Conservation (phyloP, 768 basidiomycete species). For the Podaxis rugospora region DNA sequence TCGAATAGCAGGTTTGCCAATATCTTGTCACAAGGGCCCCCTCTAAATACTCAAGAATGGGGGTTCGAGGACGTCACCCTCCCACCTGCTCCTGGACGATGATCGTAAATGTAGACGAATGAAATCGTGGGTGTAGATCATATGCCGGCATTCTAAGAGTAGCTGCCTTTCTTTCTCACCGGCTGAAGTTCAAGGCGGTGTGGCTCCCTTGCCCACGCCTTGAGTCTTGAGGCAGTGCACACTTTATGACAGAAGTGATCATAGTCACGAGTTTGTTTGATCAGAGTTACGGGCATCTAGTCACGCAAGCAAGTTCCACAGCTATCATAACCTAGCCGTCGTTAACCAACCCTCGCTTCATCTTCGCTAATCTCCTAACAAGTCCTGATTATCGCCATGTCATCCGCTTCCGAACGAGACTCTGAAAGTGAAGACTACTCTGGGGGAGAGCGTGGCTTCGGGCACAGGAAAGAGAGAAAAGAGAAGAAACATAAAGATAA, state of each 20-base stretch:
- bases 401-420: not conserved
- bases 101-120: not conserved
- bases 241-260: not conserved
- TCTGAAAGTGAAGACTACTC: not conserved
- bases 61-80: conserved; percentile 45
- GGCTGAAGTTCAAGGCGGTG: not conserved
- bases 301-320: not conserved
- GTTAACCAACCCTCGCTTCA: conserved; percentile 3
- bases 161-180: not conserved
- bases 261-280: not conserved
- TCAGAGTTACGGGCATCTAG: not conserved
- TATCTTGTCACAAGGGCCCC: conserved; percentile 32
- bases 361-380: not conserved
- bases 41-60: conserved; percentile 50
- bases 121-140: not conserved
- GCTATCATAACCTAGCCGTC: not conserved
- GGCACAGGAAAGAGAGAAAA: conserved; percentile 5
- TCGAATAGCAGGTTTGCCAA: conserved; percentile 13
- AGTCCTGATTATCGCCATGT: not conserved
- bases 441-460: not conserved
- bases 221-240: not conserved
- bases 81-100: conserved; percentile 32
- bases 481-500: conserved; percentile 19
- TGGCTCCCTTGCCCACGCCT: not conserved
- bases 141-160: not conserved